Conservation (phyloP, 352 stramenopile species). For the Elongisporangium undulatum region DNA sequence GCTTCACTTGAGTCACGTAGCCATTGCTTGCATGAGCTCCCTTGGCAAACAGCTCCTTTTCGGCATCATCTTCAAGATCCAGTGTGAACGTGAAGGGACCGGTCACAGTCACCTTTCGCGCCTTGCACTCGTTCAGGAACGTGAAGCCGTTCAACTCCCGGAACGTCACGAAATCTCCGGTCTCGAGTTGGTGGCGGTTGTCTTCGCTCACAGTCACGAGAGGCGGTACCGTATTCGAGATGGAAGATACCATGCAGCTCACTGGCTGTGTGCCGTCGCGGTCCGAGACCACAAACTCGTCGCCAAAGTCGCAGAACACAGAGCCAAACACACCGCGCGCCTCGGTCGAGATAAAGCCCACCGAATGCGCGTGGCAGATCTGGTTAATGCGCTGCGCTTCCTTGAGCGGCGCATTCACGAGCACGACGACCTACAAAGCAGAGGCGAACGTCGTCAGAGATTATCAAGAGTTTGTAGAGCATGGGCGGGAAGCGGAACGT, state of each 20-base stretch:
- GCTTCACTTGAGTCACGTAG: slow-evolving; percentile 95
- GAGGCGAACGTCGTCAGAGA: background rate
- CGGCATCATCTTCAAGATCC: slow-evolving; percentile 63
- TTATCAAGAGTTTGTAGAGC: background rate
- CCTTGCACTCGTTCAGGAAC: slow-evolving; percentile 77
- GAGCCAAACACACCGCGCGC: slow-evolving; percentile 92
- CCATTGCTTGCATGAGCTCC: slow-evolving; percentile 69
- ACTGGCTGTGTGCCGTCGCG: slow-evolving; percentile 92
- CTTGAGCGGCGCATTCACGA: slow-evolving; percentile 75
- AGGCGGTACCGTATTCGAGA: slow-evolving; percentile 77
- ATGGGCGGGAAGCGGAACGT: slow-evolving; percentile 11
- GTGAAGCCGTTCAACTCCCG: slow-evolving; percentile 91
- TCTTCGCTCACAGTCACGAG: slow-evolving; percentile 98
- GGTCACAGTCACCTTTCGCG: slow-evolving; percentile 72
- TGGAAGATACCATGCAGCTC: slow-evolving; percentile 92
- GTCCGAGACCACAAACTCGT: slow-evolving; percentile 93
- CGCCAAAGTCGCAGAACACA: slow-evolving; percentile 98
- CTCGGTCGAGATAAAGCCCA: slow-evolving; percentile 93
- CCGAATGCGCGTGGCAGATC: slow-evolving; percentile 79
- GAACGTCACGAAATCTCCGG: slow-evolving; percentile 96
- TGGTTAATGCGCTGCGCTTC: slow-evolving; percentile 75
- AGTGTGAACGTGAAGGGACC: slow-evolving; percentile 98
- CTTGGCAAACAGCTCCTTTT: slow-evolving; percentile 61
- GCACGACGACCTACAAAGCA: slow-evolving; percentile 64
- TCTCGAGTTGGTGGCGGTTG: slow-evolving; percentile 95